These are phyloP conservation scores for Arthrobotrys conoides DNA, from an alignment of 2,329 filamentous ascomycete genomes.

Conservation along the genomic window DNA sequence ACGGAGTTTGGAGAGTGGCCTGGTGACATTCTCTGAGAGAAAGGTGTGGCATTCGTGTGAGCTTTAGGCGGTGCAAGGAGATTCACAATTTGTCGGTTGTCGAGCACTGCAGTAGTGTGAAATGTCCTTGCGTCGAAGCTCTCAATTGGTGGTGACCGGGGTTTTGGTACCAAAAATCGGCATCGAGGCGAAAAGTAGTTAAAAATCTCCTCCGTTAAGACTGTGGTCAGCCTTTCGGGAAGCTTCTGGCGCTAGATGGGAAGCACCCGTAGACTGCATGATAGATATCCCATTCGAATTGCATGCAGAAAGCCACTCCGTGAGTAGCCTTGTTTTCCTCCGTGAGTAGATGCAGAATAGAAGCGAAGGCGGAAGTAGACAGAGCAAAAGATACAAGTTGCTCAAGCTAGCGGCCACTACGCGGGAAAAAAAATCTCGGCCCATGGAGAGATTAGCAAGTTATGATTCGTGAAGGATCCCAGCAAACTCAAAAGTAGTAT, in stretches of 20 bases:
- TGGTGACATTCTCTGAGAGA: conserved; percentile 46
- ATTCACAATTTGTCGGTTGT: conserved; percentile 31
- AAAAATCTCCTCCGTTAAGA: conserved; percentile 18
- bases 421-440: conserved; percentile 40
- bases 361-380: not conserved
- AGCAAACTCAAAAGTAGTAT: conserved; percentile 46
- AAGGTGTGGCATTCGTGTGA: conserved; percentile 34
- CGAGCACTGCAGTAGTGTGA: conserved; percentile 38
- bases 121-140: conserved; percentile 54
- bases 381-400: too few species aligned
- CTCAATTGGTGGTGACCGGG: conserved; percentile 55
- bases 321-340: too few species aligned
- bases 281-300: conserved; percentile 20
- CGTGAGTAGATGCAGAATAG: not conserved
- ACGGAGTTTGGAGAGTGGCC: conserved; percentile 37
- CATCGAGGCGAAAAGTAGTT: conserved; percentile 54
- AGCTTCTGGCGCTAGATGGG: conserved; percentile 29
- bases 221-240: not conserved
- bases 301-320: conserved; percentile 23
- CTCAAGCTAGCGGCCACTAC: conserved; percentile 32
- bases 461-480: conserved; percentile 49
- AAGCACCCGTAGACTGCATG: conserved; percentile 20
- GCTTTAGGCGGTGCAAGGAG: conserved; percentile 45
- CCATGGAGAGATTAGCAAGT: conserved; percentile 38
- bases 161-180: conserved; percentile 43